A percentile compares a stretch with the other conserved stretches of the same genome.
phyloP scores from a whole-genome alignment of 169 alveolate species.

The Plasmodium chabaudi region DNA sequence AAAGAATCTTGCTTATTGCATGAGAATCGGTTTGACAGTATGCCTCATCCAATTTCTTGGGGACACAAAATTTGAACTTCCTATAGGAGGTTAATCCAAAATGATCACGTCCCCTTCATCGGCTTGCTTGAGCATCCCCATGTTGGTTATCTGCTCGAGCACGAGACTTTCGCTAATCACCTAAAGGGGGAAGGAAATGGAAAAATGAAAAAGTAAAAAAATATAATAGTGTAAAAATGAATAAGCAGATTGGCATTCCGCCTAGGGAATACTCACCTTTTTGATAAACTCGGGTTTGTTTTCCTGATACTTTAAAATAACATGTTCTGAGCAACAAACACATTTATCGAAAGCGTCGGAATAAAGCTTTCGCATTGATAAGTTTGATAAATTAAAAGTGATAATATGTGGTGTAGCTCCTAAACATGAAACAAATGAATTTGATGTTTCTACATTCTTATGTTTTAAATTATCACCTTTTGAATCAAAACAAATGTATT shows the following conservation, averaged over 20 bases:
- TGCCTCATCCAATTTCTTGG: no score
- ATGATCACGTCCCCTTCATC: constrained; percentile 56
- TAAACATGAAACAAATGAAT: constrained; percentile 74
- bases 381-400: constrained; percentile 78
- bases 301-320: constrained; percentile 52
- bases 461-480: not conserved
- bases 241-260: no score
- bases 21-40: no score
- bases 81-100: not conserved
- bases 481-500: constrained; percentile 8
- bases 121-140: not conserved
- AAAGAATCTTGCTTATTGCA: no score
- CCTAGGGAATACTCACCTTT: not conserved
- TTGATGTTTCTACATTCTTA: constrained; percentile 18
- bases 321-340: constrained; percentile 81
- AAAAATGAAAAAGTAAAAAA: not conserved
- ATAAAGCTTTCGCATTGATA: constrained; percentile 60
- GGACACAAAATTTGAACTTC: no score
- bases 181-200: not conserved
- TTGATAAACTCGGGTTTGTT: constrained; percentile 59
- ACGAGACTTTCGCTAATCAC: constrained; percentile 58
- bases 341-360: constrained; percentile 79
- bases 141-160: constrained; percentile 45
- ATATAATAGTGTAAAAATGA: not conserved
- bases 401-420: constrained; percentile 84